Percentiles rank a stretch among this genome's conserved stretches.
These are phyloP conservation scores for Aspergillus brasiliensis DNA, from an alignment of 2,329 filamentous ascomycete genomes.

Conservation along the genomic window DNA sequence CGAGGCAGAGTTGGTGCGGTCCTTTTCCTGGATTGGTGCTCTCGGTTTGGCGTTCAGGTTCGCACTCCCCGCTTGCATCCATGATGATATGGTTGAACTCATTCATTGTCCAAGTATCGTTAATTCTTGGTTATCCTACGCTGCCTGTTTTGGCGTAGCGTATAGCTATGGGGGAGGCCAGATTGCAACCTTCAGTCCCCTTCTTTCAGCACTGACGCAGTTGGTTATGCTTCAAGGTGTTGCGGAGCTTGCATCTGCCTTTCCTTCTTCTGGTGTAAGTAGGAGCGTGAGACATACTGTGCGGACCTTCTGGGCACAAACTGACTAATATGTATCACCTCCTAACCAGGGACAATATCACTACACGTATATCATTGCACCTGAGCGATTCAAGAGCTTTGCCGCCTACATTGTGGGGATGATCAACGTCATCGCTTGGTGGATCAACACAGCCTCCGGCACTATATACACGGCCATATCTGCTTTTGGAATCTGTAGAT, in stretches of 20 bases:
- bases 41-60: slow-evolving; percentile 30
- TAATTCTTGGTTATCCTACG: slow-evolving; percentile 28
- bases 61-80: background rate
- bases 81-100: background rate
- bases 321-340: too few species aligned
- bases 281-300: slow-evolving; percentile 18
- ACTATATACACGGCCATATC: slow-evolving; percentile 20
- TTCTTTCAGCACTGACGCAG: slow-evolving; percentile 23
- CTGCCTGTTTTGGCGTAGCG: slow-evolving; percentile 26
- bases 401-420: slow-evolving; percentile 28
- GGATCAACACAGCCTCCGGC: slow-evolving; percentile 21
- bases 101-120: slow-evolving; percentile 18
- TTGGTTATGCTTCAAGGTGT: slow-evolving; percentile 24
- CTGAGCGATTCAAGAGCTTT: slow-evolving; percentile 23
- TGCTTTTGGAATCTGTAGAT: slow-evolving; percentile 18
- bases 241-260: slow-evolving; percentile 16
- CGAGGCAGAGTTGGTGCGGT: slow-evolving; percentile 1
- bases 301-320: too few species aligned
- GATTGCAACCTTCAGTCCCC: slow-evolving; percentile 25
- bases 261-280: slow-evolving; percentile 19
- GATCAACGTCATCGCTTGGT: slow-evolving; percentile 30
- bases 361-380: slow-evolving; percentile 31
- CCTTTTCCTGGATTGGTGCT: slow-evolving; percentile 27
- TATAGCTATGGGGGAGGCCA: slow-evolving; percentile 27
- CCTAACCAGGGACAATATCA: slow-evolving; percentile 25